These are phyloP conservation scores for Ettlia oleoabundans DNA, from an alignment of 139 green algal species.

Conservation along the genomic window DNA sequence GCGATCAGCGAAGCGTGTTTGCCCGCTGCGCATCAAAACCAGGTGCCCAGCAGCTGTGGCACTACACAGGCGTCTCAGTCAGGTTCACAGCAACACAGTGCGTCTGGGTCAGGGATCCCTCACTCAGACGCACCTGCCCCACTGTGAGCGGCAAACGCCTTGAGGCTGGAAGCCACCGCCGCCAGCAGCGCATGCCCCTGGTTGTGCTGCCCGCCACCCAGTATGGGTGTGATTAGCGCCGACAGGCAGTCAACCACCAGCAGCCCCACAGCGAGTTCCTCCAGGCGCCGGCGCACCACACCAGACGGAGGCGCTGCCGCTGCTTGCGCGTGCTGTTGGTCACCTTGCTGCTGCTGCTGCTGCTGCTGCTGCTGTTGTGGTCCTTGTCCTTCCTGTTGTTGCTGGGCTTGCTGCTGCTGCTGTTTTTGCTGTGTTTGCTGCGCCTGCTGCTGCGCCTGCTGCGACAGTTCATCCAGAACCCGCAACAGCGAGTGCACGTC, in stretches of 20 bases:
- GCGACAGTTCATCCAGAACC: slow-evolving; percentile 26
- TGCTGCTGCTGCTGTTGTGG: not conserved
- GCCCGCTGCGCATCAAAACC: no score
- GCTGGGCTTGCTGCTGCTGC: not conserved
- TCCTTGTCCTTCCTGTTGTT: not conserved
- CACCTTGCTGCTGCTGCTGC: not conserved
- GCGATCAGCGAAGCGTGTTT: no score
- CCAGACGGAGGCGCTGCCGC: no score
- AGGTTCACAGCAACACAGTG: no score
- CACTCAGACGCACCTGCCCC: slow-evolving; percentile 4
- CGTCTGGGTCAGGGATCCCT: not conserved
- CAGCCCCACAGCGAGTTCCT: not conserved
- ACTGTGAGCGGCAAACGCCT: slow-evolving; percentile 5
- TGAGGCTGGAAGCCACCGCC: slow-evolving; percentile 1
- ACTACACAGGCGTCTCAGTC: no score
- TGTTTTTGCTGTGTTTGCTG: not conserved
- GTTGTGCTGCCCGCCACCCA: slow-evolving; percentile 33
- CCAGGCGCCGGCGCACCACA: not conserved
- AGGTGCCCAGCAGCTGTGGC: not conserved
- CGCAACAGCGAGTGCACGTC: slow-evolving; percentile 33
- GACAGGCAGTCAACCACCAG: slow-evolving; percentile 44
- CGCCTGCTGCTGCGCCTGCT: slow-evolving; percentile 17
- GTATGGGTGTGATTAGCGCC: slow-evolving; percentile 20
- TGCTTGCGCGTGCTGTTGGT: not conserved
- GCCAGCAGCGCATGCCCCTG: slow-evolving; percentile 45